These are phyloP conservation scores for Xylaria nigripes DNA, from an alignment of 495 filamentous ascomycete genomes.

Conservation along the genomic window DNA sequence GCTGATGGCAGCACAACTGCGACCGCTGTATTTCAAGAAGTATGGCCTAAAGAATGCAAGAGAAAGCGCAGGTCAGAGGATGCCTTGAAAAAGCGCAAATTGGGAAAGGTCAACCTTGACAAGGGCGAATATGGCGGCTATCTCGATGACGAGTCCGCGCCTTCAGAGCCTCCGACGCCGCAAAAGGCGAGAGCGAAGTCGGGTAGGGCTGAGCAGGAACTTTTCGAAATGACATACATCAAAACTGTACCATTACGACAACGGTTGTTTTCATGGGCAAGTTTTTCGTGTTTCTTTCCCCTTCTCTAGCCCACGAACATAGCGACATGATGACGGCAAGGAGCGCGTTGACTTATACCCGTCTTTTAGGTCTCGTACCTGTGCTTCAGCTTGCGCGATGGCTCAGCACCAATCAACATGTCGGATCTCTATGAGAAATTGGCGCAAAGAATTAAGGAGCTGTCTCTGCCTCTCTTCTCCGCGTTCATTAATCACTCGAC, in stretches of 20 bases:
- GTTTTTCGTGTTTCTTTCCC: neutral
- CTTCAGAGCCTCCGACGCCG: conserved; percentile 27
- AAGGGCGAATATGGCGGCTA: conserved; percentile 39
- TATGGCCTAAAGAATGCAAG: conserved; percentile 42
- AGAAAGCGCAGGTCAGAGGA: conserved; percentile 15
- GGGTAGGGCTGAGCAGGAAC: conserved; percentile 11
- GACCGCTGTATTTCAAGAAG: conserved; percentile 36
- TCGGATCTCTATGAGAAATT: conserved; percentile 62
- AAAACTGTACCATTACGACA: conserved; percentile 55
- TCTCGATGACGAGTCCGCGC: conserved; percentile 31
- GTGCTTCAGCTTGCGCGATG: conserved; percentile 21
- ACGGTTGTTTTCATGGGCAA: conserved; percentile 46
- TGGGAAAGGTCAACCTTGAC: conserved; percentile 37
- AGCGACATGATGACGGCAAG: neutral
- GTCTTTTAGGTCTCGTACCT: conserved; percentile 20
- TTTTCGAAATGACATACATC: conserved; percentile 37
- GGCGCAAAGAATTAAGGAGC: conserved; percentile 53
- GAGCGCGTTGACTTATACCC: neutral
- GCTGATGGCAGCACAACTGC: conserved; percentile 29
- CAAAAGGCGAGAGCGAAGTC: conserved; percentile 20
- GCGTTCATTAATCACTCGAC: conserved; percentile 52
- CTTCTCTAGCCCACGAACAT: neutral
- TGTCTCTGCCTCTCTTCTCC: conserved; percentile 64
- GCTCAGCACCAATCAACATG: conserved; percentile 38
- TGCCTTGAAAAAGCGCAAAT: conserved; percentile 44